phyloP scores from a whole-genome alignment of 2,329 filamentous ascomycete species.

The Ophiostoma angusticollis region DNA sequence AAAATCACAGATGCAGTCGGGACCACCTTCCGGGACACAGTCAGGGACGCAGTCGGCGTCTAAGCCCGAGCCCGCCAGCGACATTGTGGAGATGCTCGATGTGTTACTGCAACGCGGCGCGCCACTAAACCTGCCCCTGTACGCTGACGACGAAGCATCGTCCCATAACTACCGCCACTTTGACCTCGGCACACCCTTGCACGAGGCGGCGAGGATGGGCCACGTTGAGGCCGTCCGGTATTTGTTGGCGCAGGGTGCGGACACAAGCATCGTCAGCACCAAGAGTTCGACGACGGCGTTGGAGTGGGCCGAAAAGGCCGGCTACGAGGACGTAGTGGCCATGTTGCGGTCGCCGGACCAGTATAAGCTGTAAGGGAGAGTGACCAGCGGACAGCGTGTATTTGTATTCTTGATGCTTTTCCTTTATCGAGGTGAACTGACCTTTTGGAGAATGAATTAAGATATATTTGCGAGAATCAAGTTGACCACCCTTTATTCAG shows the following conservation, averaged over 20 bases:
- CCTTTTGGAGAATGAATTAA: too few species aligned
- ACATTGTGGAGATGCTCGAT: slow-evolving; percentile 20
- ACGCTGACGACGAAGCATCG: slow-evolving; percentile 3
- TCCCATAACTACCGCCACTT: background rate
- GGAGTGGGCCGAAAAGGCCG: slow-evolving; percentile 3
- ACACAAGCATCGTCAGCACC: background rate
- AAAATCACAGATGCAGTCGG: too few species aligned
- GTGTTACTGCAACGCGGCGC: slow-evolving; percentile 2
- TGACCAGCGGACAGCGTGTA: background rate
- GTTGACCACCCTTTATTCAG: too few species aligned
- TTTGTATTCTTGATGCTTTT: background rate
- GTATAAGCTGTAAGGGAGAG: background rate
- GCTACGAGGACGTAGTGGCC: background rate
- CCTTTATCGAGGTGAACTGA: too few species aligned
- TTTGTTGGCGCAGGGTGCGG: slow-evolving; percentile 3
- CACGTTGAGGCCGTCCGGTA: slow-evolving; percentile 1
- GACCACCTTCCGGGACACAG: too few species aligned
- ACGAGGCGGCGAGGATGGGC: slow-evolving; percentile 2
- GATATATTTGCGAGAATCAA: too few species aligned
- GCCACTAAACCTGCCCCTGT: slow-evolving; percentile 2
- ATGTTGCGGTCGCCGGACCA: slow-evolving; percentile 21
- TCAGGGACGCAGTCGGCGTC: background rate
- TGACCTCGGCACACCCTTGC: background rate
- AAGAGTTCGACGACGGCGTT: slow-evolving; percentile 2
- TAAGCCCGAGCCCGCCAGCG: background rate